Evolutionary conservation across 805 yeast species (phyloP).

Genomic region (Ogataea siamensis): DNA sequence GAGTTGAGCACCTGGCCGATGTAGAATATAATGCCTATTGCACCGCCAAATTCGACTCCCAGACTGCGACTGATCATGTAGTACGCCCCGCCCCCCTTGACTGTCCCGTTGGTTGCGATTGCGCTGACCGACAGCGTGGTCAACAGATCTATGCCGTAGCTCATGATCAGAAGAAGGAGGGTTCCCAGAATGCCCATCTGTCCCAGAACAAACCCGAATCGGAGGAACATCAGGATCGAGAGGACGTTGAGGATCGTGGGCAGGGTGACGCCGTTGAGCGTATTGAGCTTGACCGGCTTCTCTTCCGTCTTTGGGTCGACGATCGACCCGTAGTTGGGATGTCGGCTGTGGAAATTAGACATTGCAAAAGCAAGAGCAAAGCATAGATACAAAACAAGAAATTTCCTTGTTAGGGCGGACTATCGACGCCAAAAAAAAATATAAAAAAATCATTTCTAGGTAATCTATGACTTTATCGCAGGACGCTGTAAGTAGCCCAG

Average conservation of each 20-base stretch:
- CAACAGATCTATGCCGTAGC: constrained; percentile 76
- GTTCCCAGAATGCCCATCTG: constrained; percentile 90
- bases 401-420: neutral
- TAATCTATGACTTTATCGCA: neutral
- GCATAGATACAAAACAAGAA: neutral
- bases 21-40: constrained; percentile 91
- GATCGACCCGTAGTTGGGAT: constrained; percentile 10
- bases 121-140: constrained; percentile 93
- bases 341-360: constrained; percentile 1
- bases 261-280: constrained; percentile 85
- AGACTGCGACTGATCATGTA: constrained; percentile 93
- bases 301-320: constrained; percentile 5
- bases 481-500: constrained; percentile 12
- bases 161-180: constrained; percentile 59
- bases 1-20: constrained; percentile 91
- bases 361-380: constrained; percentile 2
- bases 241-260: constrained; percentile 93
- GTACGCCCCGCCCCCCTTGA: constrained; percentile 97
- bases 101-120: constrained; percentile 96
- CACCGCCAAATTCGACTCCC: constrained; percentile 98
- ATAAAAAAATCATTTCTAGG: neutral
- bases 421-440: constrained; percentile 1
- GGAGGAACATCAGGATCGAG: constrained; percentile 89
- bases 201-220: constrained; percentile 94
- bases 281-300: constrained; percentile 57